Evolutionary conservation across 164 flowering plant species (phyloP).

Genomic region (Magnolia sinica): DNA sequence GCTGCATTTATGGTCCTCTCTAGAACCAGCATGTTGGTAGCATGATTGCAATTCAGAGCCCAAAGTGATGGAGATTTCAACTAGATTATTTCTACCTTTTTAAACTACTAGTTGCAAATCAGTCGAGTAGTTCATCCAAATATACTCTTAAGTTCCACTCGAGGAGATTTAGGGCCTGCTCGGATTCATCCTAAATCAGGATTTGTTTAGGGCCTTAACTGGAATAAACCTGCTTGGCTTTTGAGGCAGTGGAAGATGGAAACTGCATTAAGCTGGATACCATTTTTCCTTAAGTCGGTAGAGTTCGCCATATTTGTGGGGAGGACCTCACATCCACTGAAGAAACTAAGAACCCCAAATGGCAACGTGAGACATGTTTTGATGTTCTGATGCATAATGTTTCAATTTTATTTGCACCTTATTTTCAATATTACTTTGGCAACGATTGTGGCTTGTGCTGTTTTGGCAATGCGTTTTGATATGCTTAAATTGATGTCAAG

Average conservation of each 20-base stretch:
- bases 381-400: neutral
- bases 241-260: neutral
- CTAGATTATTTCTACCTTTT: neutral
- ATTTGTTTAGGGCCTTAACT: neutral
- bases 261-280: neutral
- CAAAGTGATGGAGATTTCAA: neutral
- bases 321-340: neutral
- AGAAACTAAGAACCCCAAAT: neutral
- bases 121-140: neutral
- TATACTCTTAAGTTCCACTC: neutral
- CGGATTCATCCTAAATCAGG: neutral
- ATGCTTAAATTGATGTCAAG: neutral
- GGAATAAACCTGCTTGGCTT: neutral
- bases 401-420: neutral
- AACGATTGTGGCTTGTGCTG: neutral
- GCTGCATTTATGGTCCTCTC: neutral
- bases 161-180: neutral
- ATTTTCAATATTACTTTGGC: neutral
- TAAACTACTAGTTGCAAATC: neutral
- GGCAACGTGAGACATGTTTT: neutral
- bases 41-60: neutral
- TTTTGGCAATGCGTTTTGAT: neutral
- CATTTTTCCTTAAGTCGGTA: neutral
- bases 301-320: neutral
- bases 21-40: neutral